Evolutionary conservation across 768 basidiomycete genomes (phyloP), one percentile per base, ranked within the genome.

Genomic region (Pleurotus eryngii): DNA sequence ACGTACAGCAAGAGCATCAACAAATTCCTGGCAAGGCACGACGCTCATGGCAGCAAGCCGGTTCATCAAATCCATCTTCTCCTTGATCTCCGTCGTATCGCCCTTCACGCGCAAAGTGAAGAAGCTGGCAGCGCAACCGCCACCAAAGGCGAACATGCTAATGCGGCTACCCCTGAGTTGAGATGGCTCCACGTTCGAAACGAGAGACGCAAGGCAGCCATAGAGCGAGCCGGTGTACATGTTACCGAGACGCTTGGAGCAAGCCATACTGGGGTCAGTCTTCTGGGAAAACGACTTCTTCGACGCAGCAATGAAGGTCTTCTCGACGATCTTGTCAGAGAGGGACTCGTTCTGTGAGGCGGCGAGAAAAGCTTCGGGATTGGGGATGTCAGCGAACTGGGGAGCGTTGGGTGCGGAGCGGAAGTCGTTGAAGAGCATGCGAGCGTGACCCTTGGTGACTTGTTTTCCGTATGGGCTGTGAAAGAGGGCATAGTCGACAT

Each of bases 391-490:
- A 59, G 85, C 83, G 66, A 89, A 93, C 56, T 79, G 80, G 38
- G 92, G 75, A 42, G 80, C 77, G 5, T 79, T 73, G 35, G 97
- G 92, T 69, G 85, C 80, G 60, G 85, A 72, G 65, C 95, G 76
- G 81, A 95, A 99, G 76, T 99, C 97, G 72, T 95, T 91, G 78
- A 83, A 94, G 67, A 87, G 77, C 69, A 98, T 77, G 57, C 97
- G 91, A 38, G 92, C 96, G 70, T 96, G 89, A 42, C 92, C 95
- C 76, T 98, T 99, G 72, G 96, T 90, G 56, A 97, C 95, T 70
- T 97, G 90, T 78, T 99, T 99, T 76, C 97, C 96, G 74, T 98
- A 99, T 0, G 97, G 97, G 58, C 88, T 89, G 80, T 99, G 97
- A 86, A 98, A 95, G 65, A 95, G 85, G 61, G 89, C 81, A 70